Conservation (phyloP, 2,329 filamentous ascomycete species). For the Hypoxylon sp. region DNA sequence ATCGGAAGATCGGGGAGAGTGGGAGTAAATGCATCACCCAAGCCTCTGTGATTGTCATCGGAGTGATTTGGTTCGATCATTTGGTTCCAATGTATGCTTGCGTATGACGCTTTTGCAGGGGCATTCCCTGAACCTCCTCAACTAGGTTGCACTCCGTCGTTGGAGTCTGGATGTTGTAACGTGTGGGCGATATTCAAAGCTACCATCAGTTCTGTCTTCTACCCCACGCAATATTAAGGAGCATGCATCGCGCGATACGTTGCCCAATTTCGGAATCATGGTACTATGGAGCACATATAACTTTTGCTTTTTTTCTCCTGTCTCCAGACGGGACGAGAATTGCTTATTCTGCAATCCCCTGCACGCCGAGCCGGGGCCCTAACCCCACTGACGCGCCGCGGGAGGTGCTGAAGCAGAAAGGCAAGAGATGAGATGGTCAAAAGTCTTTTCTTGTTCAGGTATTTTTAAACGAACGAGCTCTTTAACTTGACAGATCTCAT, state of each 20-base stretch:
- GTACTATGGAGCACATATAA: constrained; percentile 6
- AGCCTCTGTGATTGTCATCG: constrained; percentile 20
- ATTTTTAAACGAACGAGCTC: constrained; percentile 37
- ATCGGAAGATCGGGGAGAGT: constrained; percentile 3
- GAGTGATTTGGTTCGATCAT: constrained; percentile 26
- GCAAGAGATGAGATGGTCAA: constrained; percentile 6
- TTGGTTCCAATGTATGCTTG: constrained; percentile 31
- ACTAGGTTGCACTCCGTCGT: constrained; percentile 31
- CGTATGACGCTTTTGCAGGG: constrained; percentile 35
- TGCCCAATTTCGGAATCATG: constrained; percentile 20
- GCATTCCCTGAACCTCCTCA: constrained; percentile 19
- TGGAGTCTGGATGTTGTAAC: constrained; percentile 26
- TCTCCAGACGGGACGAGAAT: constrained; percentile 16
- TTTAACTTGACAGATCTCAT: background rate
- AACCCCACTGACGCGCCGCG: constrained; percentile 14
- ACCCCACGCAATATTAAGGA: too few species aligned
- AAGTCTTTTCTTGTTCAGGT: constrained; percentile 37
- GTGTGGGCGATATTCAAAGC: background rate
- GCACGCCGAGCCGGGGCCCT: constrained; percentile 8
- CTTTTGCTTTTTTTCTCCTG: constrained; percentile 30
- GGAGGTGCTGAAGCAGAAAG: constrained; percentile 14
- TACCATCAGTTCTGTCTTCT: too few species aligned
- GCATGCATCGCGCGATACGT: constrained; percentile 15
- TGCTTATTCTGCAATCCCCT: constrained; percentile 18
- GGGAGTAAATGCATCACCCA: constrained; percentile 4